Conservation (phyloP, 352 stramenopile genomes). For the Globisporangium splendens region DNA sequence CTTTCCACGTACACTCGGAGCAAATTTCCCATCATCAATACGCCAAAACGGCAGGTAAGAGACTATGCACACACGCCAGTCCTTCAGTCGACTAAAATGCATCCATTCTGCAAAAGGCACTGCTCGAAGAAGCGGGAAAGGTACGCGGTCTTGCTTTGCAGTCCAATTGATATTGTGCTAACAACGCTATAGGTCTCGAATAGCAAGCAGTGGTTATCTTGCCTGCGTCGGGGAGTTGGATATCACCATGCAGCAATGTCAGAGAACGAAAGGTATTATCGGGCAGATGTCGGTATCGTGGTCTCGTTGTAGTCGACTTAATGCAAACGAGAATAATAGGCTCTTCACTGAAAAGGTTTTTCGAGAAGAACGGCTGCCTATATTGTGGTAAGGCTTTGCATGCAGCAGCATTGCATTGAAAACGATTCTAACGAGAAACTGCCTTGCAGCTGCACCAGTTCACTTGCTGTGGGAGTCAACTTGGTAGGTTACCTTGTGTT, state of each 20-base stretch:
- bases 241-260: constrained; percentile 36
- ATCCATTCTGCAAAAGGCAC: background rate
- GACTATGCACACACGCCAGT: background rate
- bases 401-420: background rate
- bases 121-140: constrained; percentile 7
- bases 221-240: constrained; percentile 20
- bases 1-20: background rate
- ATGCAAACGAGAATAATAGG: constrained; percentile 12
- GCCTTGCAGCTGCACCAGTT: constrained; percentile 29
- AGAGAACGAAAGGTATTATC: constrained; percentile 20
- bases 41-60: constrained; percentile 8
- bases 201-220: constrained; percentile 10
- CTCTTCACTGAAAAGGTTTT: constrained; percentile 28
- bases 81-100: background rate
- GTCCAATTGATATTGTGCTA: background rate
- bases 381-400: constrained; percentile 27
- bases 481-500: constrained; percentile 20
- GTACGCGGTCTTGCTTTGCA: background rate
- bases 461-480: constrained; percentile 40
- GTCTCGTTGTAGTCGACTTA: background rate
- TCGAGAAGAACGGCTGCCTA: constrained; percentile 16
- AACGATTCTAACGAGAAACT: background rate
- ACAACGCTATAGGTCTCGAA: constrained; percentile 9
- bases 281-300: background rate
- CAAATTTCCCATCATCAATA: background rate